A percentile compares a stretch with the other conserved stretches of the same genome.
phyloP scores from a whole-genome alignment of 768 basidiomycete genomes.

The Amanita jacksonii region DNA sequence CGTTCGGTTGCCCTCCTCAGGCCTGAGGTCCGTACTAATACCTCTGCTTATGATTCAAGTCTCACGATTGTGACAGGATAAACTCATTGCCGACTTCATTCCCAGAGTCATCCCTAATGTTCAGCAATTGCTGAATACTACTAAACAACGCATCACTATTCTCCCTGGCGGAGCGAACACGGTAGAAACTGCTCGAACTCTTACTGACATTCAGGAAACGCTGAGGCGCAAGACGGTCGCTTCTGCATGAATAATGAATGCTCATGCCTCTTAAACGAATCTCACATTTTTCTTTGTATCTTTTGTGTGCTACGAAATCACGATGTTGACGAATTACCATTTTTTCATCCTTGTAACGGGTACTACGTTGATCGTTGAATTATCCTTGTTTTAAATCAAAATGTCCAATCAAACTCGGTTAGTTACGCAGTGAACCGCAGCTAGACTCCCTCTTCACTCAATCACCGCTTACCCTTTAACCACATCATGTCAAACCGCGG shows the following conservation, averaged over 20 bases:
- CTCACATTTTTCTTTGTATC: conserved; percentile 3
- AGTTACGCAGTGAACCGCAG: too few relatives aligned
- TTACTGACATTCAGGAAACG: conserved; percentile 69
- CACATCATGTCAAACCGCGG: conserved; percentile 50
- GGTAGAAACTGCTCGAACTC: conserved; percentile 57
- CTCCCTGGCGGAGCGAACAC: conserved; percentile 63
- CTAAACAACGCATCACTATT: conserved; percentile 71
- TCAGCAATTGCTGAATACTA: conserved; percentile 64
- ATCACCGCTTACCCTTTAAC: too few relatives aligned
- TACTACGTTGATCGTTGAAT: too few relatives aligned
- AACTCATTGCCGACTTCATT: conserved; percentile 73
- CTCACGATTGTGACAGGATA: conserved; percentile 40
- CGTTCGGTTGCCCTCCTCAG: conserved; percentile 62
- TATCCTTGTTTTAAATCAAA: background rate
- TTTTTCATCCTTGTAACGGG: background rate
- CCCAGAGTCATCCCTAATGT: conserved; percentile 75
- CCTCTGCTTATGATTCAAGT: background rate
- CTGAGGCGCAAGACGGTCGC: conserved; percentile 39
- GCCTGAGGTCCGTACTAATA: conserved; percentile 44
- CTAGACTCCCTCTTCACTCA: too few relatives aligned
- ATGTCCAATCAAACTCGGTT: too few relatives aligned
- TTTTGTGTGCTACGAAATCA: background rate
- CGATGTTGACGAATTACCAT: background rate
- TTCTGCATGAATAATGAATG: conserved; percentile 9
- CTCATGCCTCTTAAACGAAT: too few relatives aligned